A percentile compares a stretch with the other conserved stretches of the same genome.
phyloP scores from a whole-genome alignment of 495 filamentous ascomycete species.

The Annulohypoxylon moriforme region DNA sequence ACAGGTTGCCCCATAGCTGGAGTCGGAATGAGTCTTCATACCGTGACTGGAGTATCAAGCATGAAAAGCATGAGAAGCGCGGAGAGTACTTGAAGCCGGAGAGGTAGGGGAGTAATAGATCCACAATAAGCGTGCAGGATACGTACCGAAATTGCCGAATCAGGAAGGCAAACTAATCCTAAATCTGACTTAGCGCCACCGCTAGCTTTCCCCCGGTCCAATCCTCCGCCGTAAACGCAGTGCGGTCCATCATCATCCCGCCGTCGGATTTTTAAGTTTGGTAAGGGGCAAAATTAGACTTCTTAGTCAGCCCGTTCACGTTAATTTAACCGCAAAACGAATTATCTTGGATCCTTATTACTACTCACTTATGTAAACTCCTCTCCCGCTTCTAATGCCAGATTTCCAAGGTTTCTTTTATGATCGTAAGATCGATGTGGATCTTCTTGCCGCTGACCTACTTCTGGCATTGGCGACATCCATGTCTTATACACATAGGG shows the following conservation, averaged over 20 bases:
- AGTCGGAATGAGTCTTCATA: not conserved
- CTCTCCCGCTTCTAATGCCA: not conserved
- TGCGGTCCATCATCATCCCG: constrained; percentile 15
- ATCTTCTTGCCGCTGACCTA: no score
- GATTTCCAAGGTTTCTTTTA: not conserved
- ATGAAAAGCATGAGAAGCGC: no score
- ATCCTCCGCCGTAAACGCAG: not conserved
- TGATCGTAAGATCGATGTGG: no score
- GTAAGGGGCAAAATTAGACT: not conserved
- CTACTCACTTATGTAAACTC: not conserved
- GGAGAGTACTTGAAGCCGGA: not conserved
- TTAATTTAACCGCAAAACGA: not conserved
- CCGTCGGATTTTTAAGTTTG: not conserved
- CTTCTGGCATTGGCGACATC: not conserved
- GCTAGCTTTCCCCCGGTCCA: not conserved
- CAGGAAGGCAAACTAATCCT: not conserved
- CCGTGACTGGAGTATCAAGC: not conserved
- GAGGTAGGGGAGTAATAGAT: not conserved
- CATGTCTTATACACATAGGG: not conserved
- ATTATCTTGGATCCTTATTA: no score
- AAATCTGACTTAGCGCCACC: not conserved
- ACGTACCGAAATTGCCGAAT: constrained; percentile 20
- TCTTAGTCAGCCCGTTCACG: not conserved
- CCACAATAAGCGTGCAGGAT: not conserved
- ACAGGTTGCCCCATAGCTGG: not conserved